Percentiles rank a stretch among this genome's conserved stretches.
Conservation (phyloP, 768 basidiomycete genomes). For the Auricularia auricula-judae region DNA sequence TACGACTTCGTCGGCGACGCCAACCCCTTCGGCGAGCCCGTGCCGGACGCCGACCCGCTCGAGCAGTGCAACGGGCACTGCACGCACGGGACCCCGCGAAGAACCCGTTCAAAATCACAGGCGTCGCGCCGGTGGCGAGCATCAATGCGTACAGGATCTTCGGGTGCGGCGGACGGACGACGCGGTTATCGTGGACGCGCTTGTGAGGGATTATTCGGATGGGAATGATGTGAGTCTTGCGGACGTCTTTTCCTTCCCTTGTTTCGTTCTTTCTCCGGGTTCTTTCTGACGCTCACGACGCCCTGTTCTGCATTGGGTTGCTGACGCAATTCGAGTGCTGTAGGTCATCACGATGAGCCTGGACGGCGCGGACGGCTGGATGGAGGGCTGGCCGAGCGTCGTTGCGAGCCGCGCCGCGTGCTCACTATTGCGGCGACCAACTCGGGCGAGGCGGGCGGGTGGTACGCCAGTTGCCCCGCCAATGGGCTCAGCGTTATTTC, state of each 20-base stretch:
- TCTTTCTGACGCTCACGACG: no score
- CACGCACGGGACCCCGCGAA: slow-evolving; percentile 8
- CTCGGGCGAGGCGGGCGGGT: slow-evolving; percentile 20
- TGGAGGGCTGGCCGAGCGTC: slow-evolving; percentile 17
- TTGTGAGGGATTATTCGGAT: slow-evolving; percentile 10
- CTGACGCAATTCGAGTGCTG: no score
- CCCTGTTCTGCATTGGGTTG: no score
- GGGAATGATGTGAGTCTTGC: slow-evolving; percentile 13
- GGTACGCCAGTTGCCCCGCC: slow-evolving; percentile 21
- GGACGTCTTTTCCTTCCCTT: no score
- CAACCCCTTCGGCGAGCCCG: neutral
- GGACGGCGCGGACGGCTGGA: slow-evolving; percentile 23
- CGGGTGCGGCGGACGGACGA: slow-evolving; percentile 29
- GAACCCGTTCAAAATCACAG: slow-evolving; percentile 24
- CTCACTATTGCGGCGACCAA: slow-evolving; percentile 24
- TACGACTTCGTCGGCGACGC: slow-evolving; percentile 8
- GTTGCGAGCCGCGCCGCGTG: slow-evolving; percentile 20
- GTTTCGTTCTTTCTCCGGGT: no score
- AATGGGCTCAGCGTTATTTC: slow-evolving; percentile 19
- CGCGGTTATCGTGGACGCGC: slow-evolving; percentile 5
- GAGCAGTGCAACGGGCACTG: neutral
- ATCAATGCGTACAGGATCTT: slow-evolving; percentile 17
- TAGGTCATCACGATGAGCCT: slow-evolving; percentile 22
- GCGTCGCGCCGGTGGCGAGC: slow-evolving; percentile 23
- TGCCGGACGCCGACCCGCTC: slow-evolving; percentile 4